phyloP scores from a whole-genome alignment of 441 rosid species.

The Pelargonium australe region DNA sequence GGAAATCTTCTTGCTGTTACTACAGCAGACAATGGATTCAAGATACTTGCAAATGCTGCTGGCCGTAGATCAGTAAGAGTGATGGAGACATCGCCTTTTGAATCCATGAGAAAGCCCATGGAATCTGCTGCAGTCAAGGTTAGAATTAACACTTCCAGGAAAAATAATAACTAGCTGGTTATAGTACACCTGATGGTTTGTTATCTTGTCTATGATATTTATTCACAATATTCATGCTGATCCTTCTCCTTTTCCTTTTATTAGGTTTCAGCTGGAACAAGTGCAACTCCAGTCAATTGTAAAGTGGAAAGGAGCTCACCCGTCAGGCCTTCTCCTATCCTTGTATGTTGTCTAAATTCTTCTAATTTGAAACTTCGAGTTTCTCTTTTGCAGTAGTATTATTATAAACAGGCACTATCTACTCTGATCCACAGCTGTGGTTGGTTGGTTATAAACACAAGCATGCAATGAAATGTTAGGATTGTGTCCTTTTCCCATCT shows the following conservation, averaged over 20 bases:
- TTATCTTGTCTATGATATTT: conserved; percentile 14
- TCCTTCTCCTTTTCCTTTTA: conserved; percentile 16
- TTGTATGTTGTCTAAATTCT: conserved; percentile 37
- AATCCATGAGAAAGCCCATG: conserved; percentile 56
- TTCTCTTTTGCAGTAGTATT: conserved; percentile 12
- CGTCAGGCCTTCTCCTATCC: conserved; percentile 56
- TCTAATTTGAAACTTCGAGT: conserved; percentile 13
- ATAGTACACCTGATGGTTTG: neutral
- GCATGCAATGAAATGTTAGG: neutral
- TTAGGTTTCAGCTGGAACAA: conserved; percentile 54
- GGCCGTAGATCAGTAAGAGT: conserved; percentile 56
- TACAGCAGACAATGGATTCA: conserved; percentile 63
- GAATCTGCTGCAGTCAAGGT: conserved; percentile 52
- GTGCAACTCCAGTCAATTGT: conserved; percentile 49
- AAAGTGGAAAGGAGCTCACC: conserved; percentile 89
- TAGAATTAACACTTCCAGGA: conserved; percentile 15
- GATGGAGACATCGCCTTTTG: conserved; percentile 55
- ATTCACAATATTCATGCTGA: conserved; percentile 18
- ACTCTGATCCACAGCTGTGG: neutral
- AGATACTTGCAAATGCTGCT: conserved; percentile 65
- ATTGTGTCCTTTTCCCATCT: neutral
- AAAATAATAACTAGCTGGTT: neutral
- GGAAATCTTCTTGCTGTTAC: conserved; percentile 73
- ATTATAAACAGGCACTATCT: neutral
- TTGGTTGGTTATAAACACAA: neutral